Percentiles rank a stretch among this genome's conserved stretches.
Conservation (phyloP, 2,329 filamentous ascomycete species). For the Colletotrichum navitas region DNA sequence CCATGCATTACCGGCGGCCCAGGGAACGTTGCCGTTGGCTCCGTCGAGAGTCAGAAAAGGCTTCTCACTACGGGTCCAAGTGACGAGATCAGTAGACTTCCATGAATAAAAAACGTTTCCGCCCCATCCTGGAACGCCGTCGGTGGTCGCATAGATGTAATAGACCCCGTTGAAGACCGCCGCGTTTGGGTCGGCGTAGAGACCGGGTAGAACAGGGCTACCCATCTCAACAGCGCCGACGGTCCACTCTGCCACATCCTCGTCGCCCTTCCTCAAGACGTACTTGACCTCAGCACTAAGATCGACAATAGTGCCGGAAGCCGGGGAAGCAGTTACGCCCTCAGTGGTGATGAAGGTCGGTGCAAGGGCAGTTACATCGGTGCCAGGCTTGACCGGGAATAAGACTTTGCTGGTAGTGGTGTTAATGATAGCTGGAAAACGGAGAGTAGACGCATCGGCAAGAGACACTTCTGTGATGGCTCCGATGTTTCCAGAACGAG, state of each 20-base stretch:
- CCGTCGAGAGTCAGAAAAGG: slow-evolving; percentile 61
- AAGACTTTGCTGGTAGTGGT: slow-evolving; percentile 38
- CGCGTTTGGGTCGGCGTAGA: slow-evolving; percentile 62
- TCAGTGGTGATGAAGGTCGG: slow-evolving; percentile 43
- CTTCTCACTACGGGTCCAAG: slow-evolving; percentile 56
- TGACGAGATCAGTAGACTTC: slow-evolving; percentile 58
- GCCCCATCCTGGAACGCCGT: slow-evolving; percentile 59
- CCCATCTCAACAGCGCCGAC: slow-evolving; percentile 43
- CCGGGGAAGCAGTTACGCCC: slow-evolving; percentile 41
- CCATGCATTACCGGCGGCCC: slow-evolving; percentile 76
- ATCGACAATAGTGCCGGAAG: slow-evolving; percentile 43
- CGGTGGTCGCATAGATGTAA: slow-evolving; percentile 62
- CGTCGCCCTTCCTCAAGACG: slow-evolving; percentile 33
- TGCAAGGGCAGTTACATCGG: slow-evolving; percentile 41
- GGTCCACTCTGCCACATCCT: slow-evolving; percentile 35
- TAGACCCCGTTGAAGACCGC: slow-evolving; percentile 57
- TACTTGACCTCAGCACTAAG: slow-evolving; percentile 42
- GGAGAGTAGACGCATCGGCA: slow-evolving; percentile 36
- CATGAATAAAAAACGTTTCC: slow-evolving; percentile 62
- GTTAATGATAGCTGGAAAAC: slow-evolving; percentile 42
- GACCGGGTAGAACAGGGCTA: slow-evolving; percentile 54
- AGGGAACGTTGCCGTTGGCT: slow-evolving; percentile 67
- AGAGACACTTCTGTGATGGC: slow-evolving; percentile 39
- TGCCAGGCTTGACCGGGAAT: slow-evolving; percentile 43
- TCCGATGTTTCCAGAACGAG: slow-evolving; percentile 34